phyloP scores from a whole-genome alignment of 2,329 filamentous ascomycete genomes.

The Claviceps pazoutovae region DNA sequence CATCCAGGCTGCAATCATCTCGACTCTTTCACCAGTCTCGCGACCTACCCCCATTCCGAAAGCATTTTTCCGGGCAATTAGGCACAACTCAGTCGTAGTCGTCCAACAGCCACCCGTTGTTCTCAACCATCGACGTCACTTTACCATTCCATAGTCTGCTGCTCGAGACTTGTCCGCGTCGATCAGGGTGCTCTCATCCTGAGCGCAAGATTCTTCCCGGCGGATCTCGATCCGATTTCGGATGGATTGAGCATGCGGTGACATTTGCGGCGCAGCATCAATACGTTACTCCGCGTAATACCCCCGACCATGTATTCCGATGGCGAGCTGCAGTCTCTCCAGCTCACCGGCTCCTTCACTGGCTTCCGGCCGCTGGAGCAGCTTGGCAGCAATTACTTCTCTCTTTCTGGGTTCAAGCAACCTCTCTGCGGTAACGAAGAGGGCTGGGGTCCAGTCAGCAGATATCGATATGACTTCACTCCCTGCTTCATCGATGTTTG shows the following conservation, averaged over 20 bases:
- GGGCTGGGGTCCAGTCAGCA: constrained; percentile 90
- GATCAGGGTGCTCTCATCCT: not conserved
- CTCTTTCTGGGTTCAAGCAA: constrained; percentile 38
- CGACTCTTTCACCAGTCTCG: not conserved
- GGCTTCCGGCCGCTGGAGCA: constrained; percentile 37
- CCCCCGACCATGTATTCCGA: constrained; percentile 16
- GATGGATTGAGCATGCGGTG: constrained; percentile 8
- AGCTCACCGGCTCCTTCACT: constrained; percentile 46
- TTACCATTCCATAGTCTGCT: not conserved
- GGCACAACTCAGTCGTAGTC: not conserved
- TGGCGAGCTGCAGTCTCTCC: constrained; percentile 31
- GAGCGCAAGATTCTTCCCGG: constrained; percentile 5
- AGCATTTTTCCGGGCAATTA: not conserved
- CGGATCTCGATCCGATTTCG: constrained; percentile 7
- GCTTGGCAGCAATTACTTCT: constrained; percentile 48
- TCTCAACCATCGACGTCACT: not conserved
- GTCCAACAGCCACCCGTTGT: not conserved
- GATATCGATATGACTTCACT: constrained; percentile 81
- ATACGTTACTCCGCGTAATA: constrained; percentile 5
- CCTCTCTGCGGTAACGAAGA: constrained; percentile 78
- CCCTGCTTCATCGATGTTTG: constrained; percentile 94
- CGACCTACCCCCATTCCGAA: not conserved
- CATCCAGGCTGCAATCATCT: not conserved
- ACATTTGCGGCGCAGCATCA: constrained; percentile 9
- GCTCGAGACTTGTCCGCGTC: not conserved